Percentiles rank a stretch among this genome's conserved stretches.
Conservation (phyloP, 2,329 filamentous ascomycete species). For the Stemphylium beticola region DNA sequence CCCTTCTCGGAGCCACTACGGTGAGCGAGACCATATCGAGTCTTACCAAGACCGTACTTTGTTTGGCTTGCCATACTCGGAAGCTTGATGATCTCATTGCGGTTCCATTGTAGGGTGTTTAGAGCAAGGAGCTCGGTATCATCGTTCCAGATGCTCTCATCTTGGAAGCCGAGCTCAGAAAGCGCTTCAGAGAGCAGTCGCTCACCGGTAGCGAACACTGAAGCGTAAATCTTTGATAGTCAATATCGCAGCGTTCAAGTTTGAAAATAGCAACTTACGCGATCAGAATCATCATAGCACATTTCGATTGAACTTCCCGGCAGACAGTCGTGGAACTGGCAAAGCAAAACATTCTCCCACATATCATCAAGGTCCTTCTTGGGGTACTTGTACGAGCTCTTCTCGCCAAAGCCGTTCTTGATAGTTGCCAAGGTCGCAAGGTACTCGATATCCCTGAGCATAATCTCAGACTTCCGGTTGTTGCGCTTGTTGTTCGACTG, state of each 20-base stretch:
- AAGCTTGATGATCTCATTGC: constrained; percentile 74
- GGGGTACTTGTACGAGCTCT: constrained; percentile 77
- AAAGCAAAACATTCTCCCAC: constrained; percentile 91
- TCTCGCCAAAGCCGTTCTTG: constrained; percentile 59
- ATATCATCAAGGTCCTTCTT: constrained; percentile 93
- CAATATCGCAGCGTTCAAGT: constrained; percentile 13
- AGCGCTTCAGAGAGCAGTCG: constrained; percentile 74
- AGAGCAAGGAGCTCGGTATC: constrained; percentile 65
- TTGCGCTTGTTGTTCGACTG: constrained; percentile 97
- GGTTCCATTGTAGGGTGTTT: constrained; percentile 87
- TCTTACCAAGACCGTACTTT: constrained; percentile 29
- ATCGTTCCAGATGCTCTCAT: constrained; percentile 50
- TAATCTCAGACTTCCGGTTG: constrained; percentile 83
- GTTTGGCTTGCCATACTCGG: constrained; percentile 49
- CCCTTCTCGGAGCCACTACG: constrained; percentile 41
- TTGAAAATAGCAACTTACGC: constrained; percentile 51
- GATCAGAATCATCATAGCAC: constrained; percentile 95
- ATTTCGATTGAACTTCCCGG: constrained; percentile 96
- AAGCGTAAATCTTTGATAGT: constrained; percentile 68
- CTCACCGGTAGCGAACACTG: constrained; percentile 79
- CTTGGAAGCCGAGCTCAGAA: constrained; percentile 67
- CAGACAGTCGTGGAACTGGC: constrained; percentile 97
- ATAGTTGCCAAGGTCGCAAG: constrained; percentile 86
- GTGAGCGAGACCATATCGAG: constrained; percentile 49
- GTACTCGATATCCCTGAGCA: constrained; percentile 87